A percentile compares a stretch with the other conserved stretches of the same genome.
Conservation (phyloP, 140 eudicot species). For the Senecio squalidus region DNA sequence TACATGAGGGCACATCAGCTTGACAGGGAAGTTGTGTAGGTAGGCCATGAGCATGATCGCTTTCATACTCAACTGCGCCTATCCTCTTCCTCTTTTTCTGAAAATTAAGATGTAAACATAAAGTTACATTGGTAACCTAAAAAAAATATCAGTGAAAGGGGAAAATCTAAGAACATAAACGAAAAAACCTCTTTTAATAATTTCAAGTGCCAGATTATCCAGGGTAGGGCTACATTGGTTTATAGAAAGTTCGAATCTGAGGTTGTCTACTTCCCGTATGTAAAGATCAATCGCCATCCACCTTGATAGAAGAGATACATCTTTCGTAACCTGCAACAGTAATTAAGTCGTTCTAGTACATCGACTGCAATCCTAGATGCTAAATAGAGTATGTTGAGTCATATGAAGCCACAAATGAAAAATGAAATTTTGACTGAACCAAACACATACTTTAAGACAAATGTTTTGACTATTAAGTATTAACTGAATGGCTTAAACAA, state of each 20-base stretch:
- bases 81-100: constrained; percentile 57
- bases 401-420: background rate
- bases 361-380: no score
- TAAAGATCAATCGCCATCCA: constrained; percentile 99
- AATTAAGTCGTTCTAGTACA: constrained; percentile 3
- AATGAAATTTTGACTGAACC: background rate
- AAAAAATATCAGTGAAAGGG: constrained; percentile 1
- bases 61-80: constrained; percentile 41
- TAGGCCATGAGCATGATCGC: constrained; percentile 36
- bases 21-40: constrained; percentile 82
- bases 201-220: constrained; percentile 54
- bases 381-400: background rate
- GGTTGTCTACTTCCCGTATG: constrained; percentile 81
- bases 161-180: background rate
- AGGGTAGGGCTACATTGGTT: constrained; percentile 61
- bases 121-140: constrained; percentile 5
- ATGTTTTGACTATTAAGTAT: background rate
- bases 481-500: background rate
- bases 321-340: constrained; percentile 73
- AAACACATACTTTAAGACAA: background rate
- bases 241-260: constrained; percentile 93
- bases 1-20: constrained; percentile 82
- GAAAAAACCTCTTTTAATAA: constrained; percentile 50
- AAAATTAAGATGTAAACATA: background rate
- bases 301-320: constrained; percentile 87